Evolutionary conservation across 495 filamentous ascomycete genomes (phyloP).

Genomic region (Neurospora cerealis): DNA sequence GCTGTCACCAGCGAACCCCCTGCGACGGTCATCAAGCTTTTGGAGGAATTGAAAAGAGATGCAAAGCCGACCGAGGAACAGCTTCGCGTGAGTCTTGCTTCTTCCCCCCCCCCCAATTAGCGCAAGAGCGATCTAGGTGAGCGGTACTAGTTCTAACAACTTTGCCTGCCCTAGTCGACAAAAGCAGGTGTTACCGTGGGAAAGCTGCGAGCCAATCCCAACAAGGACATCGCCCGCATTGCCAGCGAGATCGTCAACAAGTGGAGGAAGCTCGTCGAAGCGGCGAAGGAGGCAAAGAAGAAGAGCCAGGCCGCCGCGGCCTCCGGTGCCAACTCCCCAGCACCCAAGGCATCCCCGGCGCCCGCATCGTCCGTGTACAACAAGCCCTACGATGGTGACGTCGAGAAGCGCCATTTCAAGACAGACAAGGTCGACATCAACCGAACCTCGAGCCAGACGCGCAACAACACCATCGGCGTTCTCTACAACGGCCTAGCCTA

Average conservation of each 20-base stretch:
- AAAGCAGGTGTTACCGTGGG: constrained; percentile 85
- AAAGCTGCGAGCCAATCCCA: constrained; percentile 62
- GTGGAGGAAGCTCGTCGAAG: constrained; percentile 74
- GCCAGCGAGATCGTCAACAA: constrained; percentile 74
- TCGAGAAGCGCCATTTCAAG: constrained; percentile 68
- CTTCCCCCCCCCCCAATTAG: not conserved
- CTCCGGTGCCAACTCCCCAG: constrained; percentile 21
- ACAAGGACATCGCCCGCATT: constrained; percentile 63
- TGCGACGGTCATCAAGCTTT: constrained; percentile 51
- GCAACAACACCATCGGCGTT: constrained; percentile 78
- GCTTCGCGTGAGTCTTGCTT: constrained; percentile 46
- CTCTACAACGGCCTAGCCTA: constrained; percentile 75
- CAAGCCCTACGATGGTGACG: constrained; percentile 58
- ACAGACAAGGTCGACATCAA: constrained; percentile 64
- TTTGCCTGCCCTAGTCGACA: constrained; percentile 49
- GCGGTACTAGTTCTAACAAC: not conserved
- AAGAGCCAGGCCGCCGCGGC: constrained; percentile 32
- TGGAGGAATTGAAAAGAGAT: constrained; percentile 68
- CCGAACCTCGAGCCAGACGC: constrained; percentile 57
- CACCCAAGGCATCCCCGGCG: constrained; percentile 33
- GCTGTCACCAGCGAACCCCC: constrained; percentile 60
- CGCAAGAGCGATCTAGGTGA: not conserved
- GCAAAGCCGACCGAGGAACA: constrained; percentile 81
- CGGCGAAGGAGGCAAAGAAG: constrained; percentile 50
- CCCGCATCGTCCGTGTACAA: constrained; percentile 31